Percentiles rank a stretch among this genome's conserved stretches.
phyloP scores from a whole-genome alignment of 176 grass and related monocot genomes.

The Oryza australiensis region DNA sequence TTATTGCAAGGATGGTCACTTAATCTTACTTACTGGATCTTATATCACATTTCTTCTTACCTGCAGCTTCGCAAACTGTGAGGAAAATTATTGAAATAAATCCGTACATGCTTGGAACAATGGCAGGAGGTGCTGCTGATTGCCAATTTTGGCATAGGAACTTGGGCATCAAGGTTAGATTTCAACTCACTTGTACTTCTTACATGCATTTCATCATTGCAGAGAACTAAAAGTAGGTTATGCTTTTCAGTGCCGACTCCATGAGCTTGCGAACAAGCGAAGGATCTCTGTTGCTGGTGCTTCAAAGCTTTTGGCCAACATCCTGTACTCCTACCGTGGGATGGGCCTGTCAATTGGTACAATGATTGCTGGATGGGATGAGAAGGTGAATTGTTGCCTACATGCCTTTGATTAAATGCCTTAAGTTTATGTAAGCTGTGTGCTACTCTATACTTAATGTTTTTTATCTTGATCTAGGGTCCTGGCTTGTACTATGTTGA shows the following conservation, averaged over 20 bases:
- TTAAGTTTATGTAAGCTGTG: background rate
- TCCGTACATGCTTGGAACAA: conserved; percentile 96
- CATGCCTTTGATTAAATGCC: background rate
- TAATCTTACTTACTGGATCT: background rate
- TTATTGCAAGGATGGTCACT: background rate
- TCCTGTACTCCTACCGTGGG: conserved; percentile 82
- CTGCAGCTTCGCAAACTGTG: conserved; percentile 87
- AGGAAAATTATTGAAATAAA: conserved; percentile 99
- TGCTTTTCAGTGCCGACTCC: conserved; percentile 66
- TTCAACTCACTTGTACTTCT: background rate
- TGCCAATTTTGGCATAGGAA: conserved; percentile 98
- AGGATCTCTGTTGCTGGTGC: conserved; percentile 84
- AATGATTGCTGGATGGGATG: conserved; percentile 99
- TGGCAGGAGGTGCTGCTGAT: conserved; percentile 95
- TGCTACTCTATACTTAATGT: background rate
- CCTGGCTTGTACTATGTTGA: conserved; percentile 98
- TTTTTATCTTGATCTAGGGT: conserved; percentile 50
- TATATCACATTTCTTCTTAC: background rate
- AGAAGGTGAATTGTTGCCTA: conserved; percentile 56
- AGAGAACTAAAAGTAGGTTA: conserved; percentile 8
- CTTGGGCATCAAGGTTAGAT: conserved; percentile 82
- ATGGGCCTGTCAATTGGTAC: conserved; percentile 94
- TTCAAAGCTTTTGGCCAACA: conserved; percentile 87
- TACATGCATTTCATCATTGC: background rate
- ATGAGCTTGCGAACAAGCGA: conserved; percentile 94